Percentiles rank a stretch among this genome's conserved stretches.
Evolutionary conservation across 192 early-diverging fungal genomes (phyloP).

Genomic region (Diversispora epigaea): DNA sequence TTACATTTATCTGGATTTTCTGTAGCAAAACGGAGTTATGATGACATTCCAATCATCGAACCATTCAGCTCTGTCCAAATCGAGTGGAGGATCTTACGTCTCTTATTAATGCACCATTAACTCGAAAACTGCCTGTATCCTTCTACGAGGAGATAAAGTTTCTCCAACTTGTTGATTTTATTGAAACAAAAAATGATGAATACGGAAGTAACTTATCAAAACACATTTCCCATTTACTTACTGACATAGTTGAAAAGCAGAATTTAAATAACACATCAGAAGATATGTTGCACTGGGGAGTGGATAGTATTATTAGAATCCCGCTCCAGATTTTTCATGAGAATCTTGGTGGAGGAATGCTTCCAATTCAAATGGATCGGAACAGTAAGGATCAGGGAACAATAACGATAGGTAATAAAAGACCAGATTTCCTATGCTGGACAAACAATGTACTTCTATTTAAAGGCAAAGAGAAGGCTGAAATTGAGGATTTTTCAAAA

Average conservation of each 20-base stretch:
- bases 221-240: slow-evolving; percentile 23
- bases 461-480: slow-evolving; percentile 24
- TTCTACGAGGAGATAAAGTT: neutral
- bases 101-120: slow-evolving; percentile 10
- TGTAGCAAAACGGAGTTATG: slow-evolving; percentile 24
- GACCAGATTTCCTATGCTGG: slow-evolving; percentile 27
- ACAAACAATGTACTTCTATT: slow-evolving; percentile 17
- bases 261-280: slow-evolving; percentile 10
- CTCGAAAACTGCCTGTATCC: slow-evolving; percentile 19
- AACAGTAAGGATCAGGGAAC: slow-evolving; percentile 12
- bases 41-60: slow-evolving; percentile 9
- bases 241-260: slow-evolving; percentile 24
- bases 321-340: slow-evolving; percentile 26
- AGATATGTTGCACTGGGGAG: slow-evolving; percentile 18
- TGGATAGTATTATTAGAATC: slow-evolving; percentile 18
- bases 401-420: slow-evolving; percentile 17
- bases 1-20: slow-evolving; percentile 1
- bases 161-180: slow-evolving; percentile 18
- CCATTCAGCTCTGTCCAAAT: slow-evolving; percentile 15
- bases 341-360: slow-evolving; percentile 16
- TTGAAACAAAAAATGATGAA: slow-evolving; percentile 19
- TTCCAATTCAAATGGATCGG: slow-evolving; percentile 22
- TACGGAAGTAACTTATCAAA: slow-evolving; percentile 5
- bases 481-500: neutral
- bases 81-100: neutral